phyloP scores from a whole-genome alignment of 129 eudicot species.

The Chrysanthemum seticuspe region DNA sequence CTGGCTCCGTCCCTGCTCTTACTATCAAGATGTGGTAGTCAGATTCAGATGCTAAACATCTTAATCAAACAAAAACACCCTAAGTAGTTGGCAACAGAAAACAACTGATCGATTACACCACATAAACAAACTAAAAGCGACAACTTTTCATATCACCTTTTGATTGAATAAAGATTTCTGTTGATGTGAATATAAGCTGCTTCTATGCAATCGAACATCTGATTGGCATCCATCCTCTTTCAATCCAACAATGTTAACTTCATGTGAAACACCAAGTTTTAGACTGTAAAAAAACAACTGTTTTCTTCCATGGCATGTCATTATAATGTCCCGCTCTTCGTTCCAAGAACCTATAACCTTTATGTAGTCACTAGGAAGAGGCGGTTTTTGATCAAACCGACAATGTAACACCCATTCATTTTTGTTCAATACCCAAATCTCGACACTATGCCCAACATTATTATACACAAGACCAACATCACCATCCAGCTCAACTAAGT shows the following conservation, averaged over 20 bases:
- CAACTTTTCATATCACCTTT: background rate
- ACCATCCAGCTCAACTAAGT: background rate
- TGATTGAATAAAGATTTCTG: background rate
- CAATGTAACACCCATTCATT: constrained; percentile 13
- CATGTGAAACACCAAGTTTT: background rate
- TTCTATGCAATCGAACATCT: background rate
- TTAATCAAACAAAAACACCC: no score
- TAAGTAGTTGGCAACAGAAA: no score
- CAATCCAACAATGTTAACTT: background rate
- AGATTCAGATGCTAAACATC: no score
- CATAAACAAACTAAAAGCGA: no score
- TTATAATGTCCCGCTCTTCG: constrained; percentile 1
- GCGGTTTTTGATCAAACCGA: background rate
- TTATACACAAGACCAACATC: background rate
- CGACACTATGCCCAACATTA: background rate
- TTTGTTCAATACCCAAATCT: constrained; percentile 8
- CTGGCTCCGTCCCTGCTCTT: no score
- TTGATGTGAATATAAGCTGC: background rate
- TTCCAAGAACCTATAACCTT: constrained; percentile 18
- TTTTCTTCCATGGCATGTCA: background rate
- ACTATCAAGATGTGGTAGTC: no score
- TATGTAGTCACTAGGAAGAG: background rate
- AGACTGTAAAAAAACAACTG: background rate
- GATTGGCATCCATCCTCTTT: background rate
- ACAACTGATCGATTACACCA: no score